phyloP scores from a whole-genome alignment of 164 flowering plant species.

The Taxillus chinensis region DNA sequence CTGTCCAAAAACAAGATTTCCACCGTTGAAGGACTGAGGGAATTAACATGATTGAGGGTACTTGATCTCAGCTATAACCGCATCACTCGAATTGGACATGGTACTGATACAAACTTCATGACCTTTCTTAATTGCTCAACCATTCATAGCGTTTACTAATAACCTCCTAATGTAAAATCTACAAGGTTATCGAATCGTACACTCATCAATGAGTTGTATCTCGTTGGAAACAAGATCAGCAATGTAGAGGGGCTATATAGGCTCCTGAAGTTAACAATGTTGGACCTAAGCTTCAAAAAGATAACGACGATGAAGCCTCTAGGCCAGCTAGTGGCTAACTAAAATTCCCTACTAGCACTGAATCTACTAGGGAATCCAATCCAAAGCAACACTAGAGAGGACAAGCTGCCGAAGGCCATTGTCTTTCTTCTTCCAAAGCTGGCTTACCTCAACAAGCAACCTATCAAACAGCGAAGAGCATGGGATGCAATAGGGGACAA shows the following conservation, averaged over 20 bases:
- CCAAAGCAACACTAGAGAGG: conserved; percentile 66
- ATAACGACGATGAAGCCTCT: conserved; percentile 74
- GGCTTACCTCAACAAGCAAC: conserved; percentile 74
- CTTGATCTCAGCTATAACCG: conserved; percentile 88
- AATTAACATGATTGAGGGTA: conserved; percentile 54
- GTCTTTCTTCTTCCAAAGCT: conserved; percentile 68
- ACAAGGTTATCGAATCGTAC: conserved; percentile 71
- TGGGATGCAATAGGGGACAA: conserved; percentile 47
- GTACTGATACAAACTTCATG: conserved; percentile 35
- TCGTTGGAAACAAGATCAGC: conserved; percentile 95
- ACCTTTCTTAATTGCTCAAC: no score
- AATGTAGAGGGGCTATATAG: conserved; percentile 84
- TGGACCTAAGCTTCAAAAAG: conserved; percentile 93
- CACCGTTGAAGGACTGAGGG: conserved; percentile 82
- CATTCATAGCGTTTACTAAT: no score
- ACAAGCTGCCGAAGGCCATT: conserved; percentile 65
- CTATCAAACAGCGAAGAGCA: conserved; percentile 63
- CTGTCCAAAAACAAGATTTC: conserved; percentile 81
- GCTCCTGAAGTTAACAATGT: conserved; percentile 64
- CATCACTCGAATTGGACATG: conserved; percentile 75
- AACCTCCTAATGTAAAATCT: no score
- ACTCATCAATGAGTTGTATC: conserved; percentile 78
- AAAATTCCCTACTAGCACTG: conserved; percentile 62
- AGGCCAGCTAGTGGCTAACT: conserved; percentile 86
- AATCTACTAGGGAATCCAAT: conserved; percentile 80